These are phyloP conservation scores for Benincasa hispida DNA, from an alignment of 306 rosid genomes.

Conservation along the genomic window DNA sequence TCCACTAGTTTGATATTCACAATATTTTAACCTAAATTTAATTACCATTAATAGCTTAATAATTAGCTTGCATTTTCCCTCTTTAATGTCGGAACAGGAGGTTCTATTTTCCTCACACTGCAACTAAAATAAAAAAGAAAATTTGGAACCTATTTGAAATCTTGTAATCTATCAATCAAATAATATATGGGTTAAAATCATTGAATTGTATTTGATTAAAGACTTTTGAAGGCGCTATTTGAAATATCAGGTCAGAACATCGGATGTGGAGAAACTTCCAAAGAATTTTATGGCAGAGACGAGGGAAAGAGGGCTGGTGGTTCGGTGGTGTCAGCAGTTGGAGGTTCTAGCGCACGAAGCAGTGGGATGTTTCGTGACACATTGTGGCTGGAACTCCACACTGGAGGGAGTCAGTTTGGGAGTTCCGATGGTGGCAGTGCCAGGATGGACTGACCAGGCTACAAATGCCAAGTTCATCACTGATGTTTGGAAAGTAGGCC, in stretches of 20 bases:
- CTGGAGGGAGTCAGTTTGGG: not conserved
- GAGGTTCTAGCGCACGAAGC: not conserved
- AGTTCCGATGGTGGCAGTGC: not conserved
- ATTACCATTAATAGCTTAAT: too few species aligned
- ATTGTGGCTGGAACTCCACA: slow-evolving; percentile 5
- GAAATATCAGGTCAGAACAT: not conserved
- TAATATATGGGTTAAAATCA: not conserved
- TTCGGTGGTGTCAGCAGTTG: not conserved
- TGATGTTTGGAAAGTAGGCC: slow-evolving; percentile 1
- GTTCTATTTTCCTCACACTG: too few species aligned
- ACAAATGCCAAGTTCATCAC: not conserved
- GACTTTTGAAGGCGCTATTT: not conserved
- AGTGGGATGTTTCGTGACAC: not conserved
- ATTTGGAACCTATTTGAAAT: not conserved
- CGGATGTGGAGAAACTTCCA: slow-evolving; percentile 14
- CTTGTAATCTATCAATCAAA: not conserved
- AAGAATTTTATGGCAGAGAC: not conserved
- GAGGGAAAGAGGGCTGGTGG: slow-evolving; percentile 12
- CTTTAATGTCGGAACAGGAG: too few species aligned
- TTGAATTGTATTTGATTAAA: not conserved
- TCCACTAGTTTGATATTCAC: too few species aligned
- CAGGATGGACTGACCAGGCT: not conserved
- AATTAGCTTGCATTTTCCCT: too few species aligned
- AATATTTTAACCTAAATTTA: too few species aligned
- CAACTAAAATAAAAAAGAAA: too few species aligned